A percentile compares a stretch with the other conserved stretches of the same genome.
These are phyloP conservation scores for Elaeis guineensis DNA, from an alignment of 176 grass and related monocot genomes.

Conservation along the genomic window DNA sequence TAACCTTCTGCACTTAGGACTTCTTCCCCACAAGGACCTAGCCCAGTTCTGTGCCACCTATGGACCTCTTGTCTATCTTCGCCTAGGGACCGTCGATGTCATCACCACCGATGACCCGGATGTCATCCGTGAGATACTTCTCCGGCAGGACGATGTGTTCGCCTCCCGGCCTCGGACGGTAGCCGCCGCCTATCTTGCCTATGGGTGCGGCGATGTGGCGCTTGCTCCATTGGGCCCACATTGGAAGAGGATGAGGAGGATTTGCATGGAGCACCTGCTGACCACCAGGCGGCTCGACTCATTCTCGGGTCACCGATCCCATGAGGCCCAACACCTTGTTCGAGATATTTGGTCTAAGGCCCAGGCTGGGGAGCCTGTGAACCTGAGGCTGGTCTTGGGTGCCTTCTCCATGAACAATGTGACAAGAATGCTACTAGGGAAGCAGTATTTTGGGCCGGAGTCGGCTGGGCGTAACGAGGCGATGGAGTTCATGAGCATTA, in stretches of 20 bases:
- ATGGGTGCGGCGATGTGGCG: slow-evolving; percentile 62
- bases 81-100: slow-evolving; percentile 66
- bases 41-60: slow-evolving; percentile 61
- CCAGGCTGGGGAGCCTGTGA: slow-evolving; percentile 35
- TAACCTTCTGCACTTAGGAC: slow-evolving; percentile 66
- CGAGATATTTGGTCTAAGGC: slow-evolving; percentile 50
- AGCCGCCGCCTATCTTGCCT: slow-evolving; percentile 68
- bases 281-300: slow-evolving; percentile 65
- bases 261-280: slow-evolving; percentile 87
- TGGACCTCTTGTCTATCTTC: slow-evolving; percentile 83
- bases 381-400: slow-evolving; percentile 67
- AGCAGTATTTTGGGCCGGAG: slow-evolving; percentile 72
- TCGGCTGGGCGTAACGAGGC: slow-evolving; percentile 61
- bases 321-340: slow-evolving; percentile 58
- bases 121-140: slow-evolving; percentile 83
- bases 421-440: slow-evolving; percentile 89
- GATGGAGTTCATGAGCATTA: slow-evolving; percentile 86
- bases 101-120: slow-evolving; percentile 84
- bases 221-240: slow-evolving; percentile 63
- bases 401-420: slow-evolving; percentile 95
- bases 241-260: slow-evolving; percentile 84
- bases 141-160: slow-evolving; percentile 77
- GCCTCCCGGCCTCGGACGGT: slow-evolving; percentile 73
- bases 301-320: slow-evolving; percentile 48
- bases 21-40: slow-evolving; percentile 80